Base-by-base conservation (phyloP, 1,284 basidiomycete genomes). In the Amylostereum areolatum region DNA sequence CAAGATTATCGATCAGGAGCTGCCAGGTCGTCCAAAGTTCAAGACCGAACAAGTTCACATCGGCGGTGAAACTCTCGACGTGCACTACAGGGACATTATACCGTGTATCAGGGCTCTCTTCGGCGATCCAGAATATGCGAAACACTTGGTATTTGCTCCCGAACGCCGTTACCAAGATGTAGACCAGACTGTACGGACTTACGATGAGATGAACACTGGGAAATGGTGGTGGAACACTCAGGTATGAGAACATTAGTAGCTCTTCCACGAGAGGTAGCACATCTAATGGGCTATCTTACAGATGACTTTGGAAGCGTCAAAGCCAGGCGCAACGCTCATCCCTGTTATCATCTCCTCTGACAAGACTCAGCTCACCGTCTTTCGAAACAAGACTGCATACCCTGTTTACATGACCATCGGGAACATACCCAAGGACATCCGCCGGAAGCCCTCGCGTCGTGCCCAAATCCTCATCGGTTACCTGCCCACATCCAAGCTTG, bases 341-440 rank as follows among this genome's bases (percentile, higher is more conserved):
- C 41, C 41, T 6, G 25, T 43, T 27, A 43, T 43, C 28, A 27
- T 8, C 25, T 43, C 41, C 7, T 43, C 41, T 11, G 41, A 43
- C 28, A 43, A 43, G 28, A 43, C 41, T 4, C 41, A 43, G 25
- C 41, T 43, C 25, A 43, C 41, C 5, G n/a, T 43, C 41, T 43
- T 43, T 27, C 41, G 41, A 24, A 43, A 43, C 41, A 12, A 28
- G 10, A 24, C 41, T 43, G 6, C 8, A 12, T 43, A 43, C 28
- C 41, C 41, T 6, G 41, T 43, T n/a, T 43, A 72, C 54, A 71
- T 75, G 18, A 73, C 69, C 0, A 69, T 75, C 39, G 70, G 72
- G 5, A 74, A 73, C 48, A 57, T 75, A 7, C 68, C 71, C 0
- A 73, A 74, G 45, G 62, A 65, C 10, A 65, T 72, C 2, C 58